phyloP scores from a whole-genome alignment of 176 grass and related monocot genomes.

The Hordeum marinum region DNA sequence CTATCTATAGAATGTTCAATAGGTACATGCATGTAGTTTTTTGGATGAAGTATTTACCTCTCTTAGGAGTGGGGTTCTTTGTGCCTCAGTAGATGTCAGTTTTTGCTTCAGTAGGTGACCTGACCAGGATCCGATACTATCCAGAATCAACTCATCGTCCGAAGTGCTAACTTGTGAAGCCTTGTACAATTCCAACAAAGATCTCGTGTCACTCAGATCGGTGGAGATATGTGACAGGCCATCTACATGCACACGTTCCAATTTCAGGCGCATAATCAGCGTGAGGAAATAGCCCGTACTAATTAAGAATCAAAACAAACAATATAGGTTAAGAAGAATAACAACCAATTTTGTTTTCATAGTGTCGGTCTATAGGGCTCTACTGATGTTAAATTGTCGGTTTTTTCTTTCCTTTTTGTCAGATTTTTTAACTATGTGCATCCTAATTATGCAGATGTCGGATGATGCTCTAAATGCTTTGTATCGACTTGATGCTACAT shows the following conservation, averaged over 20 bases:
- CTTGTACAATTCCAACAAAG: slow-evolving; percentile 66
- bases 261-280: background rate
- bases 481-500: too few relatives aligned
- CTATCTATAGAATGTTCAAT: too few relatives aligned
- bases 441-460: too few relatives aligned
- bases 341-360: background rate
- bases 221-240: slow-evolving; percentile 28
- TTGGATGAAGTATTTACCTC: slow-evolving; percentile 32
- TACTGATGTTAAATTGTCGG: too few relatives aligned
- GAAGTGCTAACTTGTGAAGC: slow-evolving; percentile 59
- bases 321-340: background rate
- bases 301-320: background rate
- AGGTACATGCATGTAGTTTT: background rate
- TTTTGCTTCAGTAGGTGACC: slow-evolving; percentile 39
- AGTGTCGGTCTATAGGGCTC: too few relatives aligned
- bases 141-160: slow-evolving; percentile 33
- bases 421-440: too few relatives aligned
- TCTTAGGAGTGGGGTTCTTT: slow-evolving; percentile 4
- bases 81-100: background rate
- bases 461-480: too few relatives aligned
- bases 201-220: slow-evolving; percentile 11
- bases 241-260: slow-evolving; percentile 2
- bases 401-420: too few relatives aligned
- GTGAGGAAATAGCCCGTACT: background rate
- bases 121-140: slow-evolving; percentile 56